Evolutionary conservation across 805 yeast species (phyloP).

Genomic region (Starmerella khaoyaiensis): DNA sequence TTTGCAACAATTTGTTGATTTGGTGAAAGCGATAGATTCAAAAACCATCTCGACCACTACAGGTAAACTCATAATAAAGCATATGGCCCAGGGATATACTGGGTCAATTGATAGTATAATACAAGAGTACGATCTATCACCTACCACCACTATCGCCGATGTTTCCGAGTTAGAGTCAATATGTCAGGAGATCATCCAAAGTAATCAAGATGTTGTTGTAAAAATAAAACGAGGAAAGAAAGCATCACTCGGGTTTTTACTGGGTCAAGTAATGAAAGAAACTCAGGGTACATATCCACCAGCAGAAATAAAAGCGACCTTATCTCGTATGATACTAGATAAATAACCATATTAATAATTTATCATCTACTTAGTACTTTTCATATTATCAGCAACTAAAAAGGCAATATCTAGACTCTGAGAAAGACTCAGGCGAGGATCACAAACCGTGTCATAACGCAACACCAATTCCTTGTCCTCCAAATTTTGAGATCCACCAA

Average conservation of each 20-base stretch:
- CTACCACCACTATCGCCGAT: conserved; percentile 27
- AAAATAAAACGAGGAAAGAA: conserved; percentile 47
- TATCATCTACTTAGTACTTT: neutral
- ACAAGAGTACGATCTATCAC: conserved; percentile 33
- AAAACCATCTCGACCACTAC: conserved; percentile 49
- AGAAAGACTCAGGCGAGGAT: conserved; percentile 31
- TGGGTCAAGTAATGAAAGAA: conserved; percentile 75
- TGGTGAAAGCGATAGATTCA: conserved; percentile 39
- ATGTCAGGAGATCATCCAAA: conserved; percentile 36
- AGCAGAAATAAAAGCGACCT: conserved; percentile 21
- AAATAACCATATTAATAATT: neutral
- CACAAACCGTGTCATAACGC: conserved; percentile 34
- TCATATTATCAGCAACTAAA: conserved; percentile 29
- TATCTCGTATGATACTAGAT: too few relatives aligned
- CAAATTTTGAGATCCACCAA: conserved; percentile 32
- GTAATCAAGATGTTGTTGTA: conserved; percentile 42
- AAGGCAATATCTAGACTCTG: conserved; percentile 34
- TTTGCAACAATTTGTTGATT: conserved; percentile 37
- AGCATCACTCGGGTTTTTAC: conserved; percentile 57
- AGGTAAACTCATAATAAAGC: conserved; percentile 51
- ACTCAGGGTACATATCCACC: conserved; percentile 45
- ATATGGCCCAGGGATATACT: conserved; percentile 29
- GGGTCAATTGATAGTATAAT: conserved; percentile 35
- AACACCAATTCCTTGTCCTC: conserved; percentile 30
- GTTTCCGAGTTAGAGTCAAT: conserved; percentile 32